These are phyloP conservation scores for Rugonectria rugulosa DNA, from an alignment of 2,329 filamentous ascomycete genomes.

Conservation along the genomic window DNA sequence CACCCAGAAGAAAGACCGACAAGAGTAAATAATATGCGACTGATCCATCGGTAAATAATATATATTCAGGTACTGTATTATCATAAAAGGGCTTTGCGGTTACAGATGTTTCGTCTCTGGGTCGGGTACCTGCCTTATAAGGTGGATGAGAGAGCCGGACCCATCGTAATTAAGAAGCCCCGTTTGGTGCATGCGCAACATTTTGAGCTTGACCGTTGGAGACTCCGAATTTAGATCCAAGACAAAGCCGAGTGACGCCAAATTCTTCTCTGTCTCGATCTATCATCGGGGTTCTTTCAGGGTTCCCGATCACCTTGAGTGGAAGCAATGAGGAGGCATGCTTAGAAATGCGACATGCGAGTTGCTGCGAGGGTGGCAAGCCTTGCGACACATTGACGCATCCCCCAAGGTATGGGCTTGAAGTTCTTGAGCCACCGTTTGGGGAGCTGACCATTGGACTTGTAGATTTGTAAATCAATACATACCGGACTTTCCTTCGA, in stretches of 20 bases:
- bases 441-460: constrained; percentile 21
- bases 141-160: not conserved
- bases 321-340: constrained; percentile 47
- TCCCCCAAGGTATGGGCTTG: constrained; percentile 32
- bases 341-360: constrained; percentile 44
- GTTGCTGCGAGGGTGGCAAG: constrained; percentile 41
- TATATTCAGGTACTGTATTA: no score
- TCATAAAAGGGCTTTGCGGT: no score
- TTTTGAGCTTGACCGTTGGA: not conserved
- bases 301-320: constrained; percentile 13
- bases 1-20: not conserved
- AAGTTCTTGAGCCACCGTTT: not conserved
- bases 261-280: not conserved
- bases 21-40: no score
- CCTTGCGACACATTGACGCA: constrained; percentile 32
- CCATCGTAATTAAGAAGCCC: constrained; percentile 7
- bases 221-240: no score
- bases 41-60: no score
- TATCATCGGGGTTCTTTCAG: not conserved
- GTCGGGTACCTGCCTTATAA: not conserved
- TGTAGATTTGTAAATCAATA: constrained; percentile 16
- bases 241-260: not conserved
- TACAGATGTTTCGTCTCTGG: no score
- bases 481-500: no score
- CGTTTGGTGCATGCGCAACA: constrained; percentile 18